A percentile compares a stretch with the other conserved stretches of the same genome.
Conservation (phyloP, 345 rosid genomes). For the Rhizophora mangle region DNA sequence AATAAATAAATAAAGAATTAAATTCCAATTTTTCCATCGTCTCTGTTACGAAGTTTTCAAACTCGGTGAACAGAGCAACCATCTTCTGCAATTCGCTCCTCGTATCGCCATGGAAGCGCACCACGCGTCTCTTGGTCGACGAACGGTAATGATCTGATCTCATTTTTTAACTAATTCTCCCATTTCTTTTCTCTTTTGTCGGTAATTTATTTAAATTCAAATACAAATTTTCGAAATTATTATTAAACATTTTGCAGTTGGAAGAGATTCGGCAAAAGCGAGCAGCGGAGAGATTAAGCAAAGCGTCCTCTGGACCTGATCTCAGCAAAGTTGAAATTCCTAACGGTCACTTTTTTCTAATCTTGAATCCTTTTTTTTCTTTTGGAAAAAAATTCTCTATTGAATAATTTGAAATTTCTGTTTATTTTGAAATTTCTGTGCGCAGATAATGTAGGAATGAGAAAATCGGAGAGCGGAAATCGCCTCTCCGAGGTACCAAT, state of each 20-base stretch:
- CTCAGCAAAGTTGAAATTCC: conserved; percentile 51
- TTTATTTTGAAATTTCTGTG: conserved; percentile 7
- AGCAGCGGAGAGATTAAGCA: conserved; percentile 84
- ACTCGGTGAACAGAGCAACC: background rate
- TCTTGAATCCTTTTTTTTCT: background rate
- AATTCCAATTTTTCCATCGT: background rate
- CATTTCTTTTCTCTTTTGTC: background rate
- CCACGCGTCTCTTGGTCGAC: conserved; percentile 90
- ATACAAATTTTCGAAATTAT: too few species aligned
- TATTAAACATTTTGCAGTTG: conserved; percentile 37
- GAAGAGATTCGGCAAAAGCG: conserved; percentile 94
- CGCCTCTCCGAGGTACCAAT: conserved; percentile 68
- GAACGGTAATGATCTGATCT: conserved; percentile 54
- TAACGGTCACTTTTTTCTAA: conserved; percentile 40
- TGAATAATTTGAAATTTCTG: background rate
- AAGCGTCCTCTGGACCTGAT: conserved; percentile 78
- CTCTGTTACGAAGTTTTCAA: background rate
- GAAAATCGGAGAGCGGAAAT: conserved; percentile 77
- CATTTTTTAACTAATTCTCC: conserved; percentile 6
- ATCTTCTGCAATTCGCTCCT: background rate
- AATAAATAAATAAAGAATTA: too few species aligned
- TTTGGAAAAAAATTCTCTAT: background rate
- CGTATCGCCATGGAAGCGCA: conserved; percentile 50
- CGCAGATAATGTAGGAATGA: conserved; percentile 56
- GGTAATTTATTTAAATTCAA: background rate